A percentile compares a stretch with the other conserved stretches of the same genome.
Conservation (phyloP, 1,284 basidiomycete species). For the Boletus subluridellus region DNA sequence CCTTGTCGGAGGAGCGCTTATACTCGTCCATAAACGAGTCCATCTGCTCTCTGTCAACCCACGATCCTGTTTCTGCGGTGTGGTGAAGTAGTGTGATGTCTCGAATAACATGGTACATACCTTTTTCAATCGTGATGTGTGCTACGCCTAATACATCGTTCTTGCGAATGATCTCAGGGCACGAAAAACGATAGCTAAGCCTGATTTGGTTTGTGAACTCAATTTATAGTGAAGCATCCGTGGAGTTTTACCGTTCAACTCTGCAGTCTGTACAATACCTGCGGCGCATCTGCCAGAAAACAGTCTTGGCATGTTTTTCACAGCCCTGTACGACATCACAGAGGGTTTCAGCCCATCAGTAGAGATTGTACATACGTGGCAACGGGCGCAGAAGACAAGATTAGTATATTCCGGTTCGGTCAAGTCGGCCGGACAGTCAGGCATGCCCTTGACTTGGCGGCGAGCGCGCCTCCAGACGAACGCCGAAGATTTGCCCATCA, state of each 20-base stretch:
- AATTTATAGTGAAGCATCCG: neutral
- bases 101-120: neutral
- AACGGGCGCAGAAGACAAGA: constrained; percentile 24
- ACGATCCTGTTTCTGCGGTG: neutral
- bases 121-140: neutral
- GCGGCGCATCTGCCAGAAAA: constrained; percentile 12
- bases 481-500: no score
- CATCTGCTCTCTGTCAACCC: constrained; percentile 13
- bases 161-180: neutral
- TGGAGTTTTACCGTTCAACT: neutral
- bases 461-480: constrained; percentile 18
- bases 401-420: constrained; percentile 8
- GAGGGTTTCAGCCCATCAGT: neutral
- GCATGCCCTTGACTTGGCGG: neutral
- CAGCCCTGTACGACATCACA: constrained; percentile 4
- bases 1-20: neutral
- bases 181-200: neutral
- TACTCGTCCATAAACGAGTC: constrained; percentile 9
- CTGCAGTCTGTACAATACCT: constrained; percentile 9
- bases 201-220: neutral
- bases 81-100: neutral
- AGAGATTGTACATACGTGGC: constrained; percentile 5
- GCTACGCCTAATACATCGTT: neutral
- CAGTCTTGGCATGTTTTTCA: neutral
- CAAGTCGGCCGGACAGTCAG: neutral